A percentile compares a stretch with the other conserved stretches of the same genome.
phyloP scores from a whole-genome alignment of 2,329 filamentous ascomycete species.

The Hymenoscyphus scutula region DNA sequence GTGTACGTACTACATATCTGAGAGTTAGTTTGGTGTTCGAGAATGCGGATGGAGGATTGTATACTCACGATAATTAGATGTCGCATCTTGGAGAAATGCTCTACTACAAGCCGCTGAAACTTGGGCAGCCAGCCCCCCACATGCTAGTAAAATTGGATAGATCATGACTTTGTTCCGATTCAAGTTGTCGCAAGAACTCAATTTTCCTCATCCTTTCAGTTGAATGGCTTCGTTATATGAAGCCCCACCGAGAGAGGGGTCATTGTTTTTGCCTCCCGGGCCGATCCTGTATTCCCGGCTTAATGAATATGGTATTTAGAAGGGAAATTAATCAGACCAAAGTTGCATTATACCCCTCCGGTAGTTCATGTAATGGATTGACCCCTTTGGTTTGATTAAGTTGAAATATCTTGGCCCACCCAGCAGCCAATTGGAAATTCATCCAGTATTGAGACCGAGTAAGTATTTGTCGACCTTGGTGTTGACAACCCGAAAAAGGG shows the following conservation, averaged over 20 bases:
- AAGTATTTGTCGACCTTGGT: not conserved
- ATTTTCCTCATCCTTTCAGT: not conserved
- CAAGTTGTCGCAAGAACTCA: not conserved
- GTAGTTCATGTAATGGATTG: not conserved
- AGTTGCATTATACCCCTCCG: not conserved
- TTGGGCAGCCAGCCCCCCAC: constrained; percentile 8
- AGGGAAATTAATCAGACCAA: not conserved
- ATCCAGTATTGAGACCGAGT: not conserved
- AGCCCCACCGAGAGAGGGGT: constrained; percentile 2
- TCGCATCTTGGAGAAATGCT: constrained; percentile 17
- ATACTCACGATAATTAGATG: constrained; percentile 13
- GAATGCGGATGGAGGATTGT: not conserved
- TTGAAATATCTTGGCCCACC: not conserved
- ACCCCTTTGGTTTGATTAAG: not conserved
- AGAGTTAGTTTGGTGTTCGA: not conserved
- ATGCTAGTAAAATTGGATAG: not conserved
- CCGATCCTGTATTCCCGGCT: constrained; percentile 9
- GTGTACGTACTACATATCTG: constrained; percentile 11
- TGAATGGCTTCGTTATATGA: constrained; percentile 1
- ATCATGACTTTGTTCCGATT: not conserved
- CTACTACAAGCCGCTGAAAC: constrained; percentile 17
- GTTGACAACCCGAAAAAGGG: no score
- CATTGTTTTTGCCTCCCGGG: constrained; percentile 4
- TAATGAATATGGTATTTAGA: not conserved
- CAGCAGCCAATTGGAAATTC: not conserved